These are phyloP conservation scores for Annona squamosa DNA, from an alignment of 164 flowering plant genomes.

Conservation along the genomic window DNA sequence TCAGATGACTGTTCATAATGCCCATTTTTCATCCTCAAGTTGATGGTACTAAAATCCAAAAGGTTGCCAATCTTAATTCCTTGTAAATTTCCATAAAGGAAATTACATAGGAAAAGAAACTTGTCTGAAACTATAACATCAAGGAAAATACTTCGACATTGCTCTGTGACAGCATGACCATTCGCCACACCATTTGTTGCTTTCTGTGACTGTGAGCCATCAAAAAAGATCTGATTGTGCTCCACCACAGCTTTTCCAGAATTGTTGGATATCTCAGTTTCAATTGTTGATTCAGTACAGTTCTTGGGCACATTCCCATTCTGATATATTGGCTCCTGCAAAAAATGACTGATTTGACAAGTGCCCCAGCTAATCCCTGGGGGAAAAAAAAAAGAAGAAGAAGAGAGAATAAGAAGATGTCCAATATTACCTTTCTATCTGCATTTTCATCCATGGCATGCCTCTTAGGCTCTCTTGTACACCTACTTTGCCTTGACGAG, in stretches of 20 bases:
- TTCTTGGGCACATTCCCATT: slow-evolving; percentile 9
- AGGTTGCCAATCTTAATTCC: slow-evolving; percentile 47
- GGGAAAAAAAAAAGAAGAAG: background rate
- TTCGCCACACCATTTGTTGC: slow-evolving; percentile 14
- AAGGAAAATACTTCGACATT: slow-evolving; percentile 41
- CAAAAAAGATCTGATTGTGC: slow-evolving; percentile 7
- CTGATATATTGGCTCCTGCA: slow-evolving; percentile 27
- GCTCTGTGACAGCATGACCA: slow-evolving; percentile 22
- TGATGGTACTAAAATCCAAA: slow-evolving; percentile 39
- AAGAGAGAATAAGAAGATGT: background rate
- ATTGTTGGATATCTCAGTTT: background rate
- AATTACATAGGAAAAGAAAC: slow-evolving; percentile 52
- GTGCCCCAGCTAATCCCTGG: background rate
- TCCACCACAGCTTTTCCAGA: slow-evolving; percentile 13
- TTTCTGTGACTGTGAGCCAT: slow-evolving; percentile 18
- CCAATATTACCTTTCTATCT: slow-evolving; percentile 9
- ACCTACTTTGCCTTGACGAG: slow-evolving; percentile 15
- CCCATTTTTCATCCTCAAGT: slow-evolving; percentile 59
- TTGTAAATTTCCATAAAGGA: slow-evolving; percentile 56
- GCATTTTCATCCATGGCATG: slow-evolving; percentile 7
- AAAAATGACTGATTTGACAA: slow-evolving; percentile 9
- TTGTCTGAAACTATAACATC: slow-evolving; percentile 45
- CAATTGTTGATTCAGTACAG: slow-evolving; percentile 9
- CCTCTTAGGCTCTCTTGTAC: background rate
- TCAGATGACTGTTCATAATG: slow-evolving; percentile 56